Evolutionary conservation across 2,329 filamentous ascomycete genomes (phyloP).

Genomic region (Periconia digitata): DNA sequence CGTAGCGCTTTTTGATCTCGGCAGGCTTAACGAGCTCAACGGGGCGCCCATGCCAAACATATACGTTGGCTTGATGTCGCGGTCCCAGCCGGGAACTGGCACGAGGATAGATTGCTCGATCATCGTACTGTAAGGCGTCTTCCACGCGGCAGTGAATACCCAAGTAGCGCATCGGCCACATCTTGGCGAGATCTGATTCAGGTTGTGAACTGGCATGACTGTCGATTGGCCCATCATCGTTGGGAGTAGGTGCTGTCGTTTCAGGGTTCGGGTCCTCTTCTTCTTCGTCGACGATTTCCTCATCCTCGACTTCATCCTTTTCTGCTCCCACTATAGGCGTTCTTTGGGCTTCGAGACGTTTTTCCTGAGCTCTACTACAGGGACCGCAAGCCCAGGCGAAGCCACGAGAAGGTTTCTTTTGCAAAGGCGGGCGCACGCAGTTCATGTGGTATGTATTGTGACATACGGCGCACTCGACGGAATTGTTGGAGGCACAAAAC

Average conservation of each 20-base stretch:
- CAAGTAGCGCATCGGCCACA: conserved; percentile 95
- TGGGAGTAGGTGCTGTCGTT: conserved; percentile 59
- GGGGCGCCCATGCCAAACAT: conserved; percentile 80
- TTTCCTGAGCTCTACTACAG: conserved; percentile 93
- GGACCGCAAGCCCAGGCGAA: conserved; percentile 98
- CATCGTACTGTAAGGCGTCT: conserved; percentile 94
- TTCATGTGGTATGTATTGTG: conserved; percentile 97
- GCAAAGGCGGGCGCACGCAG: conserved; percentile 86
- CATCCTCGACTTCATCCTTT: conserved; percentile 61
- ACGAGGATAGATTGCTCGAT: conserved; percentile 88
- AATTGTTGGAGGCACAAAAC: conserved; percentile 92
- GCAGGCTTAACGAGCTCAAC: conserved; percentile 88
- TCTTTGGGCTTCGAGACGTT: conserved; percentile 85
- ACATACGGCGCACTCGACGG: conserved; percentile 95
- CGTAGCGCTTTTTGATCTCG: conserved; percentile 78
- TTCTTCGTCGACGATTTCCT: conserved; percentile 66
- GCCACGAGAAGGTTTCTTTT: conserved; percentile 94
- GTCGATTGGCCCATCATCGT: conserved; percentile 55
- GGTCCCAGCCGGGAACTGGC: conserved; percentile 91
- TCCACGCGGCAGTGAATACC: conserved; percentile 95
- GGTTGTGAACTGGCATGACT: conserved; percentile 72
- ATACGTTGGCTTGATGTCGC: conserved; percentile 84
- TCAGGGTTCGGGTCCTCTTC: conserved; percentile 67
- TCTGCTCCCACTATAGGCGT: conserved; percentile 69
- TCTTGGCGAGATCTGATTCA: conserved; percentile 86